Base-by-base conservation (phyloP, 768 basidiomycete genomes). In the Russula olivacea region DNA sequence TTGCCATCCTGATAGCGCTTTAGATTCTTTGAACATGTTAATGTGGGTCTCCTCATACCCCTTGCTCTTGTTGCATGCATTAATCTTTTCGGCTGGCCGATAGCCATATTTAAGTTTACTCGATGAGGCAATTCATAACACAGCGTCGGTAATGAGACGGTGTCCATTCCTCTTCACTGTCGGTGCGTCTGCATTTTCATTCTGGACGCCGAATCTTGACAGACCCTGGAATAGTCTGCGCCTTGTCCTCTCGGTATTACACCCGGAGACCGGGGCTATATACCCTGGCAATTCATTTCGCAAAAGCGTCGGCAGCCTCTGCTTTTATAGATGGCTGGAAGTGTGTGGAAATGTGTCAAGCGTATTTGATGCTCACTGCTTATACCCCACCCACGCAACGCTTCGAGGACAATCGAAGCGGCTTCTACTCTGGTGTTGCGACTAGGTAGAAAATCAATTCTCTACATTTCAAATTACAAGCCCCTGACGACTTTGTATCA, bases 331-430 rank as follows among this genome's bases (percentile, higher is more conserved):
- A 86, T 61, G 84, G 84, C 6, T 77, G 79, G 66, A 82, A 82
- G 70, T 85, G 82, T 62, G 80, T 91, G n/a, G 90, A 92, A 69
- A 82, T 87, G 61, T 86, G 85, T 61, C 90, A 92, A 70, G 89
- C 89, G 21, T 91, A 87, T 69, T 73, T 89, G 19, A 72, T 92
- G 34, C 77, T 87, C 74, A 80, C 83, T 40, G 80, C 83, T 9
- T 87, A 87, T 71, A 80, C 83, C 21, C 74, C 81, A 9, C 84
- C 86, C 0, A 81, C 82, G 63, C 81, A 81, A 63, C 81, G 79
- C 59, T 89, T 83, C 80, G 81, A 82, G 51, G 87, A 90, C 68
- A 87, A 88, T 70, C 76, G 85, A 32, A 86, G 85, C 65, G 89
- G 87, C 84, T 75, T 89, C 64, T 78, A 86, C 55, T 83, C 87